Conservation (phyloP, 108 stramenopile genomes). For the Pelagomonas calceolata region DNA sequence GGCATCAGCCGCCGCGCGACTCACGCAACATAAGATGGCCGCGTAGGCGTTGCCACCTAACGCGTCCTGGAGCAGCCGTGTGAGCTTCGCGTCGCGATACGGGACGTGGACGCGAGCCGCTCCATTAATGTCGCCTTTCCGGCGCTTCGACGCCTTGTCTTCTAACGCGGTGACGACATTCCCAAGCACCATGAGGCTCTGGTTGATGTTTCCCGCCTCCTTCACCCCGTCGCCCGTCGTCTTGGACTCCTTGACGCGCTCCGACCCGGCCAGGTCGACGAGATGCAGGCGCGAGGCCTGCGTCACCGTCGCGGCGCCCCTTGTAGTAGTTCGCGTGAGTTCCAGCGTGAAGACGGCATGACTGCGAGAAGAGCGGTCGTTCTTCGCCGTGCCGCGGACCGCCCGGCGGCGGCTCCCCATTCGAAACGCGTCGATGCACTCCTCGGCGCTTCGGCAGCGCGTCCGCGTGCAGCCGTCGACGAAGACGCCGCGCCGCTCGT, state of each 20-base stretch:
- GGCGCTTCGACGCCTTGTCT: background rate
- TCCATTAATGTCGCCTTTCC: too few species aligned
- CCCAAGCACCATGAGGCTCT: slow-evolving; percentile 11
- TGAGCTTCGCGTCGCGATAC: slow-evolving; percentile 34
- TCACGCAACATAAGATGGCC: slow-evolving; percentile 21
- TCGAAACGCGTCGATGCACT: background rate
- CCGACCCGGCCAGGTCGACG: slow-evolving; percentile 26
- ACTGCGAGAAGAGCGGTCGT: background rate
- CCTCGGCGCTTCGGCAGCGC: background rate
- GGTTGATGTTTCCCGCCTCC: slow-evolving; percentile 17
- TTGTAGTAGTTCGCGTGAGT: background rate
- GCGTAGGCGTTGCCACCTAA: slow-evolving; percentile 27
- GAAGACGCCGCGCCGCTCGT: background rate
- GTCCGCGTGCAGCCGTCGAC: background rate
- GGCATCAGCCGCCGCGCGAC: slow-evolving; percentile 9
- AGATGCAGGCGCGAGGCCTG: slow-evolving; percentile 7
- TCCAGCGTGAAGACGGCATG: slow-evolving; percentile 17
- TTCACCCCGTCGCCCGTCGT: slow-evolving; percentile 4
- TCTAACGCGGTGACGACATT: slow-evolving; percentile 19
- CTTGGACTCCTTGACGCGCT: slow-evolving; percentile 11
- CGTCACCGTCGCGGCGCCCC: background rate
- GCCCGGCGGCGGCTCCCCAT: background rate
- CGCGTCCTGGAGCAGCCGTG: slow-evolving; percentile 21
- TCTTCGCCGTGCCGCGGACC: background rate
- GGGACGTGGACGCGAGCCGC: slow-evolving; percentile 25